These are phyloP conservation scores for Beauveria sp. DNA, from an alignment of 2,329 filamentous ascomycete genomes.

Conservation along the genomic window DNA sequence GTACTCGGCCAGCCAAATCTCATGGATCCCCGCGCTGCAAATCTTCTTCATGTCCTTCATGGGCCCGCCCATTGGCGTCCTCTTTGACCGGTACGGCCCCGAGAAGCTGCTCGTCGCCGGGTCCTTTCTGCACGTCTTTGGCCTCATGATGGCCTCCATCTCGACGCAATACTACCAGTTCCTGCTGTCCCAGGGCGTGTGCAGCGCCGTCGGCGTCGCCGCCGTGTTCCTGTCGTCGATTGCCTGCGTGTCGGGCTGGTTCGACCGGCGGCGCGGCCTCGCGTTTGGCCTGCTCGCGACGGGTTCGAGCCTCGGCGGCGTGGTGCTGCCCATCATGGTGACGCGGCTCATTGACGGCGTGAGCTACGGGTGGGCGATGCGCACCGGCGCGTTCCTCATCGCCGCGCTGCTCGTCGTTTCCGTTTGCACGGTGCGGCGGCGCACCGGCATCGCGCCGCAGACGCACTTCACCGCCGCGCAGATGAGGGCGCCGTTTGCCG, in stretches of 20 bases:
- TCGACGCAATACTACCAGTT: slow-evolving; percentile 10
- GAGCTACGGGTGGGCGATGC: slow-evolving; percentile 26
- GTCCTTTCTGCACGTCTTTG: background rate
- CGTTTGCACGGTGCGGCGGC: slow-evolving; percentile 8
- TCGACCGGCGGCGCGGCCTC: slow-evolving; percentile 19
- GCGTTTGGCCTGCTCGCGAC: slow-evolving; percentile 21
- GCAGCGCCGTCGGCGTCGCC: slow-evolving; percentile 19
- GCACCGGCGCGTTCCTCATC: slow-evolving; percentile 25
- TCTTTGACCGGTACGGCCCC: slow-evolving; percentile 55
- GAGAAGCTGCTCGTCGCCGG: slow-evolving; percentile 34
- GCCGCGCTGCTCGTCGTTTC: slow-evolving; percentile 17
- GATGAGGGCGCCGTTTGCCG: slow-evolving; percentile 22
- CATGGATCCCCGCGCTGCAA: slow-evolving; percentile 50
- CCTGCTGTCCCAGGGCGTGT: slow-evolving; percentile 9
- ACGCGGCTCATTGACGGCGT: slow-evolving; percentile 20
- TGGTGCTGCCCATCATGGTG: slow-evolving; percentile 28
- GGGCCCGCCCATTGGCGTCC: slow-evolving; percentile 49
- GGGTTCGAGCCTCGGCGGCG: slow-evolving; percentile 25
- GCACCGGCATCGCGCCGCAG: background rate
- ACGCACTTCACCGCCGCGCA: slow-evolving; percentile 20
- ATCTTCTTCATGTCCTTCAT: slow-evolving; percentile 37
- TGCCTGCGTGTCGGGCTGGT: slow-evolving; percentile 19
- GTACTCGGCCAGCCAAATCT: slow-evolving; percentile 42
- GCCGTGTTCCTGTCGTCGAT: slow-evolving; percentile 21
- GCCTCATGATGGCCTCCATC: slow-evolving; percentile 8